A percentile compares a stretch with the other conserved stretches of the same genome.
Evolutionary conservation across 1,139 yeast species (phyloP).

Genomic region (Geotrichum macrosporum): DNA sequence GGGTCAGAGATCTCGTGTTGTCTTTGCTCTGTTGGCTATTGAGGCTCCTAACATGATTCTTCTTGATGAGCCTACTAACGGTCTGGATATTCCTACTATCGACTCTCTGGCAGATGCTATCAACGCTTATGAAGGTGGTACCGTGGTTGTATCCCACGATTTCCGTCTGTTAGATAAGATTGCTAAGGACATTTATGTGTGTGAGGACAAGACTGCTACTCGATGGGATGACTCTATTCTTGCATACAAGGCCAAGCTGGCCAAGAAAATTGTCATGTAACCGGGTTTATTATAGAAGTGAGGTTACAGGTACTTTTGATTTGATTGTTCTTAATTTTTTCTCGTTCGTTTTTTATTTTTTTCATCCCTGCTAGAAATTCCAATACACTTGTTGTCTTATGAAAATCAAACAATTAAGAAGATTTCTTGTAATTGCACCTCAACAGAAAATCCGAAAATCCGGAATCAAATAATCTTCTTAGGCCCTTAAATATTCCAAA

Average conservation of each 20-base stretch:
- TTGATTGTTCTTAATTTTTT: constrained; percentile 2
- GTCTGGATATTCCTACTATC: constrained; percentile 95
- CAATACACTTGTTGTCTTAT: no score
- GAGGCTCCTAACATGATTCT: constrained; percentile 92
- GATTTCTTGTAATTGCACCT: no score
- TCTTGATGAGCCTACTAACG: constrained; percentile 99
- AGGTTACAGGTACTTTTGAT: constrained; percentile 2
- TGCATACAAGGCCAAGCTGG: constrained; percentile 90
- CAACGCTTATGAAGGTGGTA: constrained; percentile 93
- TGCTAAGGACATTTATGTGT: constrained; percentile 94
- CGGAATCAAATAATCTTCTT: no score
- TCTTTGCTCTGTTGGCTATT: constrained; percentile 89
- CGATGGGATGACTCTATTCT: constrained; percentile 92
- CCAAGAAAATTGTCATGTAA: constrained; percentile 58
- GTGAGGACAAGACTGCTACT: constrained; percentile 90
- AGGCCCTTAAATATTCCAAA: no score
- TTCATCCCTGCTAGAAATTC: not conserved
- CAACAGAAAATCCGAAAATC: no score
- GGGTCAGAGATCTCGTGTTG: constrained; percentile 99
- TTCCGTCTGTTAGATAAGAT: constrained; percentile 96
- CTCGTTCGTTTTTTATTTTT: constrained; percentile 1
- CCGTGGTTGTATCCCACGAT: constrained; percentile 97
- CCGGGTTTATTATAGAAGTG: constrained; percentile 11
- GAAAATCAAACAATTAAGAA: no score
- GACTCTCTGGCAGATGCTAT: constrained; percentile 97